Evolutionary conservation across 164 flowering plant genomes (phyloP), one percentile per base, ranked within the genome.

Genomic region (Dillenia turbinata): DNA sequence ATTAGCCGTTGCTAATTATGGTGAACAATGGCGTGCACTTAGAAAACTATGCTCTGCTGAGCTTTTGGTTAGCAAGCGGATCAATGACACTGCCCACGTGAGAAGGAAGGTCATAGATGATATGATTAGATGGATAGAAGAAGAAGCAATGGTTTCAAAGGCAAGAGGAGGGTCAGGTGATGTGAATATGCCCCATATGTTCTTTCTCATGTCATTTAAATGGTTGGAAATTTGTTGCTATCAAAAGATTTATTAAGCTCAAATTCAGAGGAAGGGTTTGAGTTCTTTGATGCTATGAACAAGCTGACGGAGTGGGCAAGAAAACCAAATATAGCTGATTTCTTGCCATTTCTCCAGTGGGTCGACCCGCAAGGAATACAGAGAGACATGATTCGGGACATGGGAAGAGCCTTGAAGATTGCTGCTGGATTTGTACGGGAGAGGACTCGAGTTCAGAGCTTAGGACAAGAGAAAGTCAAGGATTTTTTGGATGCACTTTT

Each of bases 311-410:
- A 57, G 66, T 50, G 54, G 69, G 47, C 62, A 8, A 72, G 55
- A 15, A 17, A 16, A 56, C 79, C 79, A 1, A 72, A 69, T 12
- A 9, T 70, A 0, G 71, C 74, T 1, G 77, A 74, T 49, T 70
- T 69, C 54, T 56, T 74, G 44, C 77, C 77, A 9, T 26, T 57
- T 0, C 49, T 70, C 17, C 44, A 54, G 44, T 60, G 68, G 59
- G n/a, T 70, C 1, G 77, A 74, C 15, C 77, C 63, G 1, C 74
- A 59, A 49, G 67, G 77, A 2, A 47, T 70, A 11, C 59, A 52
- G 52, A 59, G 22, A 33, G 48, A 60, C 13, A 62, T 62, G 65
- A 49, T 1, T 10, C 55, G 24, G 12, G 57, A 52, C 43, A 17
- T 62, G 65, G 61, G 64, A 54, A 46, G 44, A 11, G 73, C 59